A percentile compares a stretch with the other conserved stretches of the same genome.
Evolutionary conservation across 2,329 filamentous ascomycete species (phyloP).

Genomic region (Monosporascus sp.): DNA sequence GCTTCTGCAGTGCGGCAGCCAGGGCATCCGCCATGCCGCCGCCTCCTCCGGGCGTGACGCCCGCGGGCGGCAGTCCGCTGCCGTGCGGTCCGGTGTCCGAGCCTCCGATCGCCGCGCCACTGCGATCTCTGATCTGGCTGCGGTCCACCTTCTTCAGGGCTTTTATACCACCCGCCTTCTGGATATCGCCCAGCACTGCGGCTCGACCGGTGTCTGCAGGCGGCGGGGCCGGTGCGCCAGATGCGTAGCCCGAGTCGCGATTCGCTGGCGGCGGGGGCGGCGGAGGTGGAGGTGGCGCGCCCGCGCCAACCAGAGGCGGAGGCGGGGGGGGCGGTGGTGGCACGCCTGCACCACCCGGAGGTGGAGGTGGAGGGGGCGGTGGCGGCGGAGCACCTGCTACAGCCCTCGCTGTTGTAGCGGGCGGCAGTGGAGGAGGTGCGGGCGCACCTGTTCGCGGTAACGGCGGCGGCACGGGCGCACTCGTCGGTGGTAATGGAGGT

Average conservation of each 20-base stretch:
- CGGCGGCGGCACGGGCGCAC: constrained; percentile 22
- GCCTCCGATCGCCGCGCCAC: constrained; percentile 52
- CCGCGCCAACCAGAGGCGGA: constrained; percentile 29
- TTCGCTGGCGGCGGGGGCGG: constrained; percentile 50
- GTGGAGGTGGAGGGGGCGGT: constrained; percentile 11
- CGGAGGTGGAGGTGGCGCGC: constrained; percentile 21
- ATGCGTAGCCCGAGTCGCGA: constrained; percentile 53
- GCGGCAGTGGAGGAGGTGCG: constrained; percentile 5
- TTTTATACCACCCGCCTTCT: constrained; percentile 60
- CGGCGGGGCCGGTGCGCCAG: constrained; percentile 45
- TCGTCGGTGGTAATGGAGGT: constrained; percentile 20
- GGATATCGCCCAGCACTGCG: constrained; percentile 67
- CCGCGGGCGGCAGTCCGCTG: constrained; percentile 47
- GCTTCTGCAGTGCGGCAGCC: constrained; percentile 69
- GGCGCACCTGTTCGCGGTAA: constrained; percentile 3
- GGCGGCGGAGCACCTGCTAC: constrained; percentile 10
- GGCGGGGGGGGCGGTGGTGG: constrained; percentile 29
- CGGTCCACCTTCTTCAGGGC: constrained; percentile 72
- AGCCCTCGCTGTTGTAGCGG: constrained; percentile 1
- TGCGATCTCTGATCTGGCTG: constrained; percentile 65
- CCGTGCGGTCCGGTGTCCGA: constrained; percentile 45
- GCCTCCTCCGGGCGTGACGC: constrained; percentile 46
- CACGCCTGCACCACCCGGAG: constrained; percentile 7
- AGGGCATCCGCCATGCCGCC: constrained; percentile 77
- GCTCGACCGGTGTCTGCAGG: constrained; percentile 42